phyloP scores from a whole-genome alignment of 768 basidiomycete species.

The Royoungia palumana region DNA sequence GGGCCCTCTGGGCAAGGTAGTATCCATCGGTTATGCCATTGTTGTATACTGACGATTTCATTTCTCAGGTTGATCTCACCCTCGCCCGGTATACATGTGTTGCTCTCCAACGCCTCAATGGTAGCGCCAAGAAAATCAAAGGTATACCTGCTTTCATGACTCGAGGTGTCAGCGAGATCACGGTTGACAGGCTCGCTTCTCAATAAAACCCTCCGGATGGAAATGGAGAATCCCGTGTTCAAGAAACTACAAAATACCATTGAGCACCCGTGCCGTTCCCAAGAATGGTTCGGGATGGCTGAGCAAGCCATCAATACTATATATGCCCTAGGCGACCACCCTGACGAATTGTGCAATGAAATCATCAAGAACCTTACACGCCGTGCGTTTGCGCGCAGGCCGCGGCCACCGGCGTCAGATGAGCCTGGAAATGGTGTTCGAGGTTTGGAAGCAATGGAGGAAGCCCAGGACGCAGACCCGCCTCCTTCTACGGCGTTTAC shows the following conservation, averaged over 20 bases:
- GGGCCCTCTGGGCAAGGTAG: constrained; percentile 78
- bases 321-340: constrained; percentile 91
- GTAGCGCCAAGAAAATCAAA: constrained; percentile 96
- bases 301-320: constrained; percentile 97
- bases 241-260: constrained; percentile 77
- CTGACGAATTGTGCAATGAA: constrained; percentile 75
- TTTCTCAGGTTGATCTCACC: constrained; percentile 71
- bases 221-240: constrained; percentile 88
- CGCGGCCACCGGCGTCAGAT: constrained; percentile 8
- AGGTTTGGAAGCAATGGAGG: constrained; percentile 53
- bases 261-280: constrained; percentile 73
- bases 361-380: constrained; percentile 81
- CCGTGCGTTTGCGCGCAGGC: constrained; percentile 55
- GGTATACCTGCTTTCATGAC: constrained; percentile 40
- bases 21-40: neutral
- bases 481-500: constrained; percentile 22
- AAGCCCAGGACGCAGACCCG: constrained; percentile 28
- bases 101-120: constrained; percentile 87
- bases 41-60: neutral
- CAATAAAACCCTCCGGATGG: constrained; percentile 81
- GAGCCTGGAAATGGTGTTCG: constrained; percentile 23
- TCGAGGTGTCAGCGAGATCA: neutral
- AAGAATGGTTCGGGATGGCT: constrained; percentile 95
- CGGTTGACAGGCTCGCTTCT: constrained; percentile 68
- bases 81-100: constrained; percentile 93